phyloP scores from a whole-genome alignment of 148 eudicot genomes.

The Tetragonia tetragonoides region DNA sequence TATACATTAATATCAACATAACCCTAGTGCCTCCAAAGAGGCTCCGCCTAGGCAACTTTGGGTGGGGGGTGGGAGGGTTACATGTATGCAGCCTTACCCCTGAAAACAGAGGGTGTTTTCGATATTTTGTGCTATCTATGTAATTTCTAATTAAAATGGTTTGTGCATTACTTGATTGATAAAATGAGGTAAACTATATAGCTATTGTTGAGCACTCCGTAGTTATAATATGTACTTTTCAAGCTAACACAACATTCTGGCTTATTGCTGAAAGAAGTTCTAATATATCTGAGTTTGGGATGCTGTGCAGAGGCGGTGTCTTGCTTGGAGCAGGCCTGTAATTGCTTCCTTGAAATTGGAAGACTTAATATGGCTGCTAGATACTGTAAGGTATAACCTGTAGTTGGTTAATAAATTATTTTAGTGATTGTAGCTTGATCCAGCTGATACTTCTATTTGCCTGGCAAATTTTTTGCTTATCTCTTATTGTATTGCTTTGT shows the following conservation, averaged over 20 bases:
- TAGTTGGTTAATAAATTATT: not conserved
- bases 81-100: too few relatives aligned
- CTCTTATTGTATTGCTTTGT: not conserved
- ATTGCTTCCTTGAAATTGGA: slow-evolving; percentile 78
- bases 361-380: slow-evolving; percentile 87
- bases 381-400: slow-evolving; percentile 69
- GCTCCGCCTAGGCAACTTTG: too few relatives aligned
- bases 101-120: too few relatives aligned
- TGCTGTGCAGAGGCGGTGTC: slow-evolving; percentile 48
- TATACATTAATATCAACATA: too few relatives aligned
- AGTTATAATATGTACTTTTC: not conserved
- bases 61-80: too few relatives aligned
- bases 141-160: too few relatives aligned
- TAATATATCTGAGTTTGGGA: slow-evolving; percentile 1
- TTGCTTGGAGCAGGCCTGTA: slow-evolving; percentile 68
- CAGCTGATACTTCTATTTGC: not conserved
- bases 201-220: not conserved
- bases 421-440: not conserved
- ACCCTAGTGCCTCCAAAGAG: too few relatives aligned
- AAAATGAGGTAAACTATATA: not conserved
- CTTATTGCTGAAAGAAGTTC: slow-evolving; percentile 3
- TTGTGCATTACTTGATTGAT: not conserved
- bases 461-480: not conserved
- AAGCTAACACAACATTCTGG: not conserved
- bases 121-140: too few relatives aligned